A percentile compares a stretch with the other conserved stretches of the same genome.
phyloP scores from a whole-genome alignment of 2,329 filamentous ascomycete genomes.

The Neofusicoccum sp. region DNA sequence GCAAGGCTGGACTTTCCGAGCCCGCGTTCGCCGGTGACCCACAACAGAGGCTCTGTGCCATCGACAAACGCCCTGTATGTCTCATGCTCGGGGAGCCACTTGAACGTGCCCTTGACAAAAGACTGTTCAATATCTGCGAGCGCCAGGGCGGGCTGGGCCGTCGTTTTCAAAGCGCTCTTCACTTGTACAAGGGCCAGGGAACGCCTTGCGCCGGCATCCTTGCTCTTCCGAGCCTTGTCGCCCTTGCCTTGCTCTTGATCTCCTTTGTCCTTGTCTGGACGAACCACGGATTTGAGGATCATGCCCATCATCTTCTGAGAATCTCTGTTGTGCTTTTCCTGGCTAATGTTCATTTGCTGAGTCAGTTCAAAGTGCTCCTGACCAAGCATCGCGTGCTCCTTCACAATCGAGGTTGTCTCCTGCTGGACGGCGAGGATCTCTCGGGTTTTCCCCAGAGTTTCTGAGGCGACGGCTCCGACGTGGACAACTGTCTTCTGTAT shows the following conservation, averaged over 20 bases:
- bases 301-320: not conserved
- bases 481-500: not conserved
- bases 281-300: not conserved
- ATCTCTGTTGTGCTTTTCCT: no score
- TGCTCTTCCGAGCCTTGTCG: slow-evolving; percentile 12
- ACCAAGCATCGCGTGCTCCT: slow-evolving; percentile 4
- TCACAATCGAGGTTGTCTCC: not conserved
- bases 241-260: slow-evolving; percentile 14
- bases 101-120: slow-evolving; percentile 29
- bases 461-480: not conserved
- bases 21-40: slow-evolving; percentile 31
- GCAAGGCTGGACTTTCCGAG: slow-evolving; percentile 37
- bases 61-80: slow-evolving; percentile 31
- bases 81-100: slow-evolving; percentile 31
- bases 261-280: slow-evolving; percentile 17
- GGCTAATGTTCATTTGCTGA: not conserved
- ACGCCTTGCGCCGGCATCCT: slow-evolving; percentile 20
- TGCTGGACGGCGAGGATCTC: not conserved
- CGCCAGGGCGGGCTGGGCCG: slow-evolving; percentile 18
- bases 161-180: slow-evolving; percentile 25
- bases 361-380: not conserved
- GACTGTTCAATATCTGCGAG: slow-evolving; percentile 31
- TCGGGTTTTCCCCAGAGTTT: not conserved
- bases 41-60: slow-evolving; percentile 25
- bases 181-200: slow-evolving; percentile 19